Conservation (phyloP, 75 land plant species). For the Pseudotsuga menziesii region DNA sequence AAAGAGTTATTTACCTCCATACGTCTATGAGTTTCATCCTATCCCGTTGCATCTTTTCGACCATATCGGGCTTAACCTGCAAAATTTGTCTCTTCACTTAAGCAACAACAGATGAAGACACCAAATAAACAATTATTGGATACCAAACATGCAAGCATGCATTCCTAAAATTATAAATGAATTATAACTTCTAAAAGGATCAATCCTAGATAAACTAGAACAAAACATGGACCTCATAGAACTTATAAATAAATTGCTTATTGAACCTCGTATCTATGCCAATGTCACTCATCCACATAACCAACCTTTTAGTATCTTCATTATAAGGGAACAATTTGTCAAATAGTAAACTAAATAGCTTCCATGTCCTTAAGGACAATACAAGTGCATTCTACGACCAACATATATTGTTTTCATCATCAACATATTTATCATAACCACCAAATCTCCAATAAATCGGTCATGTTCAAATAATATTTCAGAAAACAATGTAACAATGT, state of each 20-base stretch:
- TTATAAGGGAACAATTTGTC: background rate
- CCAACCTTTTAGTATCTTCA: constrained; percentile 39
- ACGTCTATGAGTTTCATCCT: constrained; percentile 60
- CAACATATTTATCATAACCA: background rate
- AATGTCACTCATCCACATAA: constrained; percentile 90
- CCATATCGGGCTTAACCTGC: constrained; percentile 90
- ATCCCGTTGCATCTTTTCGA: constrained; percentile 49
- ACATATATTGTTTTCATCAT: background rate
- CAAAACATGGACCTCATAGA: background rate
- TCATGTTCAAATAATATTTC: background rate
- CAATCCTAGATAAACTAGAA: background rate
- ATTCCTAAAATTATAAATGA: background rate
- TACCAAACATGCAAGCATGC: background rate
- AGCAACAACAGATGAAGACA: background rate
- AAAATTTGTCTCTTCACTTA: constrained; percentile 2
- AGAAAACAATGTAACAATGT: background rate
- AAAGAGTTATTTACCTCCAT: constrained; percentile 57
- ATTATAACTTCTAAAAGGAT: background rate
- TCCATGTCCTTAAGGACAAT: background rate
- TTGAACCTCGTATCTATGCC: constrained; percentile 96
- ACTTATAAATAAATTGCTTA: background rate
- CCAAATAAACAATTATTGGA: background rate
- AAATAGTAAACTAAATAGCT: background rate
- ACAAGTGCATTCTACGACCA: background rate
- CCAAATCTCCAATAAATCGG: background rate